Conservation (phyloP, 306 rosid genomes). For the Medicago arabica region DNA sequence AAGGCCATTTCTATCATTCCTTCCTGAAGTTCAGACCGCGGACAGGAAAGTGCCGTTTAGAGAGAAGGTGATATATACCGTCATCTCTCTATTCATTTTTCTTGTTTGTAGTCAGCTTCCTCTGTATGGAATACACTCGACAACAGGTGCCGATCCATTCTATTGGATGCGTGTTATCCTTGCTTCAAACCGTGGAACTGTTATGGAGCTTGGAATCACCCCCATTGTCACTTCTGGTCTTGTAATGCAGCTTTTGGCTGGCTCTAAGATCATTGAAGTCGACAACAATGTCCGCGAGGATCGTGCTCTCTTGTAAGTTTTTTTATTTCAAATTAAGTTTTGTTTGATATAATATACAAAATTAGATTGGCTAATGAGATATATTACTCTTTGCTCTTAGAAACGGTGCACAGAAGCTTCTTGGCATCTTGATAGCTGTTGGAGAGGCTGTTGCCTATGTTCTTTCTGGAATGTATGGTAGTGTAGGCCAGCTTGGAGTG, state of each 20-base stretch:
- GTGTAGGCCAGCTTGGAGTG: slow-evolving; percentile 97
- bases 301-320: slow-evolving; percentile 78
- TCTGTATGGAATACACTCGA: slow-evolving; percentile 92
- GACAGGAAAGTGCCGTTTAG: slow-evolving; percentile 88
- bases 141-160: slow-evolving; percentile 95
- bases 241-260: slow-evolving; percentile 92
- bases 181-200: slow-evolving; percentile 94
- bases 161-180: slow-evolving; percentile 98
- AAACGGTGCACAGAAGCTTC: slow-evolving; percentile 88
- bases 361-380: too few species aligned
- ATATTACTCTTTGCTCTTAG: slow-evolving; percentile 34
- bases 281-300: slow-evolving; percentile 97
- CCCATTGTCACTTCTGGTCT: slow-evolving; percentile 92
- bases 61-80: slow-evolving; percentile 95
- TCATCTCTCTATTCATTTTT: slow-evolving; percentile 87
- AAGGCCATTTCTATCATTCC: slow-evolving; percentile 86
- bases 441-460: slow-evolving; percentile 99
- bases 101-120: slow-evolving; percentile 96
- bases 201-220: slow-evolving; percentile 96
- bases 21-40: slow-evolving; percentile 94
- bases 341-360: too few species aligned
- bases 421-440: slow-evolving; percentile 90
- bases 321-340: too few species aligned
- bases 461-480: slow-evolving; percentile 95
- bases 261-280: slow-evolving; percentile 87